Conservation (phyloP, 495 filamentous ascomycete species). For the Daldinia childiae region DNA sequence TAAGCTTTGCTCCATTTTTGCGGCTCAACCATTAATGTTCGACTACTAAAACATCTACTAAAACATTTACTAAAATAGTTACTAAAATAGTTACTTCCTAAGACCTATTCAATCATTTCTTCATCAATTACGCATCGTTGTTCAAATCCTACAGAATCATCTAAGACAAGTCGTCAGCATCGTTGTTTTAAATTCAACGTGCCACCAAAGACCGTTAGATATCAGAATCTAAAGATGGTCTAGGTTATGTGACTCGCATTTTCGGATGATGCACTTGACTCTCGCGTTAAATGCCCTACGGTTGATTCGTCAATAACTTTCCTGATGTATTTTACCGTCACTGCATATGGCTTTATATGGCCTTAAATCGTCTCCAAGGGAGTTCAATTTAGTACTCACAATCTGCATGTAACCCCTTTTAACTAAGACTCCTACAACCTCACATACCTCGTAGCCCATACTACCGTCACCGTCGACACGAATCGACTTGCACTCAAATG, state of each 20-base stretch:
- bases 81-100: not conserved
- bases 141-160: slow-evolving; percentile 5
- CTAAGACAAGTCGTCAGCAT: slow-evolving; percentile 33
- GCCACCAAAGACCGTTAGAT: slow-evolving; percentile 34
- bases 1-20: slow-evolving; percentile 29
- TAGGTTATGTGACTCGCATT: slow-evolving; percentile 14
- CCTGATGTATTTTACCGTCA: slow-evolving; percentile 20
- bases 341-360: slow-evolving; percentile 24
- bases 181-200: slow-evolving; percentile 18
- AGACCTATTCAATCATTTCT: slow-evolving; percentile 9
- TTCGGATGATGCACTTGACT: slow-evolving; percentile 45
- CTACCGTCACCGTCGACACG: slow-evolving; percentile 16
- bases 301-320: slow-evolving; percentile 28
- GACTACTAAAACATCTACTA: no score
- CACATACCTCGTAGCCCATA: slow-evolving; percentile 6
- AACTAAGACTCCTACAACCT: slow-evolving; percentile 15
- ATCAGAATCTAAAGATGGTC: not conserved
- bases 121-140: slow-evolving; percentile 14
- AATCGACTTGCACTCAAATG: slow-evolving; percentile 13
- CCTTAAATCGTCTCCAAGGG: slow-evolving; percentile 10
- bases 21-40: slow-evolving; percentile 28
- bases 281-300: slow-evolving; percentile 5
- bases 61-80: no score
- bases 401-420: slow-evolving; percentile 39
- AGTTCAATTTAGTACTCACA: slow-evolving; percentile 27